phyloP scores from a whole-genome alignment of 1,284 basidiomycete genomes.

The Apiotrichum domesticum region DNA sequence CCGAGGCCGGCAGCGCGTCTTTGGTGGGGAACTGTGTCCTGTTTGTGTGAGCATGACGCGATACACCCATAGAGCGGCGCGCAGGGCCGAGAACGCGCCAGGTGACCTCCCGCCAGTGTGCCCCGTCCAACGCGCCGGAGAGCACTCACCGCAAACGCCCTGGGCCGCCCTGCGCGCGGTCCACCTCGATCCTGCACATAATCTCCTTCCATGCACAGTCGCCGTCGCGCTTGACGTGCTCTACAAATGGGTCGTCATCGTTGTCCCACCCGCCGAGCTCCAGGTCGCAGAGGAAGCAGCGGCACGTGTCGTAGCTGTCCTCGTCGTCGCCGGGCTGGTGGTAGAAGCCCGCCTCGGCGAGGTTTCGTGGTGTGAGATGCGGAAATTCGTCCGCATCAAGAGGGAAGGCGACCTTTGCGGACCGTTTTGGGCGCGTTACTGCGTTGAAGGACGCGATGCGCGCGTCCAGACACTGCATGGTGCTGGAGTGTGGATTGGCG shows the following conservation, averaged over 20 bases:
- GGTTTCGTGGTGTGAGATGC: slow-evolving; percentile 59
- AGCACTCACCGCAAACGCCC: slow-evolving; percentile 10
- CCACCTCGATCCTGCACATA: slow-evolving; percentile 57
- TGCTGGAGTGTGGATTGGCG: not conserved
- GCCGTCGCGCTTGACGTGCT: slow-evolving; percentile 62
- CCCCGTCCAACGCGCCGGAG: too few species aligned
- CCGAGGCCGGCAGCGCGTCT: slow-evolving; percentile 59
- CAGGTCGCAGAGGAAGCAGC: slow-evolving; percentile 70
- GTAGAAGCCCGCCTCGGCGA: slow-evolving; percentile 79
- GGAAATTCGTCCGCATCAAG: slow-evolving; percentile 31
- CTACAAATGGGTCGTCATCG: slow-evolving; percentile 70
- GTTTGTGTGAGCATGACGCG: not conserved
- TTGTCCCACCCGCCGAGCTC: slow-evolving; percentile 70
- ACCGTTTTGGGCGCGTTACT: slow-evolving; percentile 23
- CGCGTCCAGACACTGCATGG: slow-evolving; percentile 36
- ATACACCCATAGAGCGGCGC: too few species aligned
- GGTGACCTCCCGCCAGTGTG: too few species aligned
- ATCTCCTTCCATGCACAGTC: slow-evolving; percentile 70
- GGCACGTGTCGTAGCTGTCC: slow-evolving; percentile 34
- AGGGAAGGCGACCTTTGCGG: slow-evolving; percentile 37
- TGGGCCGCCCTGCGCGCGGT: slow-evolving; percentile 17
- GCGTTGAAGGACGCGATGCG: slow-evolving; percentile 34
- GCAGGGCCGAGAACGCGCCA: too few species aligned
- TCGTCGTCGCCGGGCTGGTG: slow-evolving; percentile 42
- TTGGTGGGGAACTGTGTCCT: slow-evolving; percentile 58